Evolutionary conservation across 148 eudicot species (phyloP), one percentile per base, ranked within the genome.

Genomic region (Vaccinium corymbosum): DNA sequence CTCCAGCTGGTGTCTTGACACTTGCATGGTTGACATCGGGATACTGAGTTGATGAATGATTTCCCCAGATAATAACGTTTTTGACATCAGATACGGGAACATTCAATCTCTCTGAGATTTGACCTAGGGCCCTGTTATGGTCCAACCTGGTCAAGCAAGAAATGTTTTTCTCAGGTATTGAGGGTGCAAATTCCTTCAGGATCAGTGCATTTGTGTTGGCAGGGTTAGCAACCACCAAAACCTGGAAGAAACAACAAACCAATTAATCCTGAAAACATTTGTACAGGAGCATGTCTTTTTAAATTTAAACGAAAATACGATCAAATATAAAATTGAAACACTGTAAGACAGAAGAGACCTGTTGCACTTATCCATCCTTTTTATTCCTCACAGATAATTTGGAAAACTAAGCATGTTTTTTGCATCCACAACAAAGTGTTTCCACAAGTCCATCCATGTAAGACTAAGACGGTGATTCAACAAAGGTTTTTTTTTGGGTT

Each of bases 181-280:
- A 97, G 84, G 99, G 99, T 7, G 99, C 99, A 84, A 91, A 97
- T 85, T 97, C 99, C 91, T 97, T 97, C 71, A 97, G 88, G 88
- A 97, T 94, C 91, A 97, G 90, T 19, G 99, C 99, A 74, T 97
- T 97, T 88, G 99, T 97, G 90, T 97, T 97, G 88, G 99, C 99
- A 51, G 99, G 99, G 88, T 97, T 97, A 75, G 99, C 99, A 89
- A 97, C 98, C 83, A 97, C 99, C 97, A 97, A 87, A 82, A 97
- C 99, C 99, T 97, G 81, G 80, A 52, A 8, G 25, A 79, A 15
- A 51, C 19, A 81, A 66, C 16, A 78, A 80, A 35, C 17, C 49
- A 22, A 46, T 81, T 72, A 76, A 64, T 9, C 72, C 78, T 6
- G 29, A 82, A 71, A 71, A 52, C 27, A 51, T 29, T 27, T 81